Conservation (phyloP, 495 filamentous ascomycete species). For the Neurospora sp. region DNA sequence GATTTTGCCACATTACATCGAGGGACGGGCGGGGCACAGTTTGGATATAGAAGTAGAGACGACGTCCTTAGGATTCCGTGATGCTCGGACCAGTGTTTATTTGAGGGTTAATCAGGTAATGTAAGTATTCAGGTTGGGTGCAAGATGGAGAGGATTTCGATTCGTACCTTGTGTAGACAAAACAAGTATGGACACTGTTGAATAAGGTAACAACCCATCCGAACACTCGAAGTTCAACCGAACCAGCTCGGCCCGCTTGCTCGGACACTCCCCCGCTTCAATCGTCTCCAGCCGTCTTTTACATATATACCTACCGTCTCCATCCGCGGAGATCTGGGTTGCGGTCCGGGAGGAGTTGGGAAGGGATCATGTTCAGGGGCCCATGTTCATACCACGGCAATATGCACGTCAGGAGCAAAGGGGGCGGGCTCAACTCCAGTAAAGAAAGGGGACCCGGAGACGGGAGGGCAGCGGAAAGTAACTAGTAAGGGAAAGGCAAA, state of each 20-base stretch:
- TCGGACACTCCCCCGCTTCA: not conserved
- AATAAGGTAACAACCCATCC: too few relatives aligned
- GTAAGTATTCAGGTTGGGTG: too few relatives aligned
- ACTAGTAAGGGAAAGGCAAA: not conserved
- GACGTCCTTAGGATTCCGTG: too few relatives aligned
- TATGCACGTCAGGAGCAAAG: not conserved
- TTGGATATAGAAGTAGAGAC: too few relatives aligned
- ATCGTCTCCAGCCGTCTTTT: not conserved
- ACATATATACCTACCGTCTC: not conserved
- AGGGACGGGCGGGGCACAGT: too few relatives aligned
- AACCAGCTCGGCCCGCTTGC: not conserved
- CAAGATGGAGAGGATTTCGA: too few relatives aligned
- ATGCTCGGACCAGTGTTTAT: too few relatives aligned
- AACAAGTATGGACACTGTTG: too few relatives aligned
- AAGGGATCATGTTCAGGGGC: not conserved
- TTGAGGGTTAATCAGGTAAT: too few relatives aligned
- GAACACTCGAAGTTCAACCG: not conserved
- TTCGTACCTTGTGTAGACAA: too few relatives aligned
- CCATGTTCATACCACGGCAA: not conserved
- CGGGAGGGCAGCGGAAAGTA: not conserved
- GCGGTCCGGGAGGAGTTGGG: not conserved
- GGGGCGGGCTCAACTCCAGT: not conserved
- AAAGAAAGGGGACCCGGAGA: not conserved
- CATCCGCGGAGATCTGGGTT: not conserved
- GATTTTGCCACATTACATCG: too few relatives aligned